Percentiles rank a stretch among this genome's conserved stretches.
phyloP scores from a whole-genome alignment of 768 basidiomycete species.

The Leucogyrophana mollusca region DNA sequence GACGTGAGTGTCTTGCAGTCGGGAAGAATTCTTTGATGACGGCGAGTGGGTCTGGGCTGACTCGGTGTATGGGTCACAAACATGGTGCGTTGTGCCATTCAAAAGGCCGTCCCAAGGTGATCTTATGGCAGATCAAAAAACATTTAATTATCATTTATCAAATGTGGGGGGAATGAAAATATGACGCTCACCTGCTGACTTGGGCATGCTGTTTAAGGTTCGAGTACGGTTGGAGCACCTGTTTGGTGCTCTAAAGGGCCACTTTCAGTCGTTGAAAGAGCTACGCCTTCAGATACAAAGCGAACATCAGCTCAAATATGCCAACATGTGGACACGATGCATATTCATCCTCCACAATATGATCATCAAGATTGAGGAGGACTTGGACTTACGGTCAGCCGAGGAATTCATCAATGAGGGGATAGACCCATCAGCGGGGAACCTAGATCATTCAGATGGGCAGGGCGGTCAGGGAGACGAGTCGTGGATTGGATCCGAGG shows the following conservation, averaged over 20 bases:
- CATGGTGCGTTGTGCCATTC: slow-evolving; percentile 23
- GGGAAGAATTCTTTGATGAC: slow-evolving; percentile 2
- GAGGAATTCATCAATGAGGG: too few species aligned
- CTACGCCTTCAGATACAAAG: background rate
- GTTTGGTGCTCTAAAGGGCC: background rate
- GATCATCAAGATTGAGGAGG: background rate
- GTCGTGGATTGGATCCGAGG: too few species aligned
- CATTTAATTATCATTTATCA: slow-evolving; percentile 17
- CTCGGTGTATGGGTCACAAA: slow-evolving; percentile 4
- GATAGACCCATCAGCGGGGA: too few species aligned
- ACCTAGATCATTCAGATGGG: too few species aligned
- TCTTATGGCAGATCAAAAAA: slow-evolving; percentile 12
- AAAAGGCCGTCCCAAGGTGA: slow-evolving; percentile 16
- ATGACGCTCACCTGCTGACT: too few species aligned
- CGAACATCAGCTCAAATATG: background rate
- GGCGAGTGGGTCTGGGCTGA: slow-evolving; percentile 14
- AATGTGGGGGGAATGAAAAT: slow-evolving; percentile 3
- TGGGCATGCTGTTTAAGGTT: background rate
- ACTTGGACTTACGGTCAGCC: too few species aligned
- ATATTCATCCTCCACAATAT: background rate
- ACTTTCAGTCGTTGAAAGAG: background rate
- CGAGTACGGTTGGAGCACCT: background rate
- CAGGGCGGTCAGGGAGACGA: too few species aligned
- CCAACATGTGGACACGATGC: background rate
- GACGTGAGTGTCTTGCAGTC: background rate